Evolutionary conservation across 176 grass and related monocot genomes (phyloP), one percentile per base, ranked within the genome.

Genomic region (Calamus simplicifolius): DNA sequence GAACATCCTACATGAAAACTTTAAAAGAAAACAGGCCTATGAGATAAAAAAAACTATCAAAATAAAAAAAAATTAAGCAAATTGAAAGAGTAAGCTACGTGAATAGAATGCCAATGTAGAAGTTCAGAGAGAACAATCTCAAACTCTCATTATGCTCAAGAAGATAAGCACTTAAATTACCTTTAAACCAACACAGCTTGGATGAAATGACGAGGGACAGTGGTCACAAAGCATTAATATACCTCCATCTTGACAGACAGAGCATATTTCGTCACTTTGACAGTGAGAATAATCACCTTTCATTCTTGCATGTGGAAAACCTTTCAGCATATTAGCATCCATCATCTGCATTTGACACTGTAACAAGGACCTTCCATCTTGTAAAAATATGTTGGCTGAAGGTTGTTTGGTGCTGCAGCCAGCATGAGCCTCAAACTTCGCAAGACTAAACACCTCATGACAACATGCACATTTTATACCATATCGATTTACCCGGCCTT

Each of bases 401-500:
- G 84, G 81, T 60, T 38, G 64, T 54, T 27, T 68, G 56, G 75
- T 74, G 27, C 52, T 79, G 50, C 31, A 62, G 48, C 84, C 75
- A 64, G 81, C 74, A 68, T 95, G 89, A 58, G 64, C 48, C 63
- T 88, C 89, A 50, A 95, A 95, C 25, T 66, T 66, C 55, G 67
- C 56, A 18, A 78, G 35, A 74, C 69, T 82, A 64, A 88, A 81
- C 56, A 69, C 15, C 64, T 79, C 60, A 53, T 58, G 73, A 57
- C 89, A 95, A 76, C 89, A 95, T 27, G 10, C 74, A 71, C 89
- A 95, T 72, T 76, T 75, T 75, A 95, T 88, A 38, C 85, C 78
- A 63, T 75, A 65, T 61, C 57, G 80, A 59, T 28, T 50, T 64
- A 95, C 67, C 16, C 30, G 26, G 29, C 84, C 89, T 59, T 88